A percentile compares a stretch with the other conserved stretches of the same genome.
These are phyloP conservation scores for Fusarium xylarioides DNA, from an alignment of 2,329 filamentous ascomycete genomes.

Conservation along the genomic window DNA sequence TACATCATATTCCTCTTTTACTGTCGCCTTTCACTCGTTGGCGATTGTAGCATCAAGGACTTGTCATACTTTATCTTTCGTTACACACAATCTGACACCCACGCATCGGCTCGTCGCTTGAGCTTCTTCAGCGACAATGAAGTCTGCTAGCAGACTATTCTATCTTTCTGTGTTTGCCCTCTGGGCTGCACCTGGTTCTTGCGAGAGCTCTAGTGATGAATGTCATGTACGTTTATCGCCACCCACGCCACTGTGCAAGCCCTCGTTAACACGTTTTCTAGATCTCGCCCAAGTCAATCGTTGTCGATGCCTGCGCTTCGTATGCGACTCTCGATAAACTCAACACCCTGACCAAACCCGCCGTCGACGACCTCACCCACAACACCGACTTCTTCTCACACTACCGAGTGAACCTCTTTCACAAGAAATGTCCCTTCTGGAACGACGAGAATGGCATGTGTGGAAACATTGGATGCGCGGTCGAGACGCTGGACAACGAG, in stretches of 20 bases:
- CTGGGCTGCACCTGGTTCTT: constrained; percentile 59
- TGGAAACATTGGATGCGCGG: constrained; percentile 95
- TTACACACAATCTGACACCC: not conserved
- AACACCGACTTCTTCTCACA: constrained; percentile 98
- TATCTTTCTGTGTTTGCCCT: constrained; percentile 66
- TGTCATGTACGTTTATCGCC: constrained; percentile 60
- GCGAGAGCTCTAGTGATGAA: constrained; percentile 56
- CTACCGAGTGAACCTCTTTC: constrained; percentile 93
- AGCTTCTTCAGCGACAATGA: constrained; percentile 52
- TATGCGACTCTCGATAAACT: constrained; percentile 89
- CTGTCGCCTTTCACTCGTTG: constrained; percentile 27
- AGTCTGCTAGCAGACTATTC: constrained; percentile 62
- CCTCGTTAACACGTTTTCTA: constrained; percentile 59
- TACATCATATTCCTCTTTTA: not conserved
- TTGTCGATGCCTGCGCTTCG: constrained; percentile 93
- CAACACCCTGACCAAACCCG: constrained; percentile 79
- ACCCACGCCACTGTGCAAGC: not conserved
- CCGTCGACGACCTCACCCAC: constrained; percentile 81
- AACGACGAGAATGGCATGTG: constrained; percentile 92
- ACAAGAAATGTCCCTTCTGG: constrained; percentile 97
- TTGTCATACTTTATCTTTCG: not conserved
- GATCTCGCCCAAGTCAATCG: constrained; percentile 89
- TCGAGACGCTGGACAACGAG: constrained; percentile 94
- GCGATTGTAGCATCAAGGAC: not conserved
- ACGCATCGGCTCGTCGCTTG: constrained; percentile 2